phyloP scores from a whole-genome alignment of 805 yeast genomes.

The Yarrowia hollandica region DNA sequence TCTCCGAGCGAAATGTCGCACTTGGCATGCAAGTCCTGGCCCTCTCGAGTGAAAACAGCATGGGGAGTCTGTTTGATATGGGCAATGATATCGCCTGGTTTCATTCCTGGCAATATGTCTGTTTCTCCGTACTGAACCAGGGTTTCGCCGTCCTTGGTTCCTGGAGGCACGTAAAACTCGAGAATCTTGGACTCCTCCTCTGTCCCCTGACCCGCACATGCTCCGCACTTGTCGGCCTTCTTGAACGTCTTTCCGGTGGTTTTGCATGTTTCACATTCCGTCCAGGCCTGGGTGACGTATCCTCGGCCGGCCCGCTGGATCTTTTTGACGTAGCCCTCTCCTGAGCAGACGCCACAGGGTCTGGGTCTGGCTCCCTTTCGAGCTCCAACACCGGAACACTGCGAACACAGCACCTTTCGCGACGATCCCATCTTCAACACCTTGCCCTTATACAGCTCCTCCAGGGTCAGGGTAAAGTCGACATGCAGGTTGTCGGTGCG shows the following conservation, averaged over 20 bases:
- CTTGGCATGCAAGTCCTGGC: slow-evolving; percentile 62
- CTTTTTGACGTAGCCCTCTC: slow-evolving; percentile 63
- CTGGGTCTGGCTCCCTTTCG: slow-evolving; percentile 56
- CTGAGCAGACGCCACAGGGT: slow-evolving; percentile 68
- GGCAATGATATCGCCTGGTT: slow-evolving; percentile 76
- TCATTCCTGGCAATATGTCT: slow-evolving; percentile 70
- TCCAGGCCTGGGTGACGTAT: slow-evolving; percentile 60
- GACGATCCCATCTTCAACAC: slow-evolving; percentile 69
- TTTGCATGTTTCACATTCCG: slow-evolving; percentile 64
- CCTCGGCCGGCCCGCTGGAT: slow-evolving; percentile 73
- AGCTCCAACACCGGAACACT: slow-evolving; percentile 78
- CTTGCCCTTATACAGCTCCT: slow-evolving; percentile 79
- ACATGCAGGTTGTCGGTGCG: slow-evolving; percentile 67
- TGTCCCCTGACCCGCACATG: slow-evolving; percentile 66
- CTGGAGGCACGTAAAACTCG: slow-evolving; percentile 75
- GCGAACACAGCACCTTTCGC: slow-evolving; percentile 68
- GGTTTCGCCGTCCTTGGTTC: slow-evolving; percentile 61
- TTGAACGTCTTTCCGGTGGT: slow-evolving; percentile 66
- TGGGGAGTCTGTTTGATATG: slow-evolving; percentile 55
- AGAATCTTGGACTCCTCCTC: slow-evolving; percentile 66
- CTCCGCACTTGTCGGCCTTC: slow-evolving; percentile 72
- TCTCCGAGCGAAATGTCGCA: slow-evolving; percentile 69
- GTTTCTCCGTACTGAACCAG: slow-evolving; percentile 67
- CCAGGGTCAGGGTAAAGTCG: slow-evolving; percentile 62
- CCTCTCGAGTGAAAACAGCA: slow-evolving; percentile 54